phyloP scores from a whole-genome alignment of 2,329 filamentous ascomycete species.

The Blastomyces emzantsi region DNA sequence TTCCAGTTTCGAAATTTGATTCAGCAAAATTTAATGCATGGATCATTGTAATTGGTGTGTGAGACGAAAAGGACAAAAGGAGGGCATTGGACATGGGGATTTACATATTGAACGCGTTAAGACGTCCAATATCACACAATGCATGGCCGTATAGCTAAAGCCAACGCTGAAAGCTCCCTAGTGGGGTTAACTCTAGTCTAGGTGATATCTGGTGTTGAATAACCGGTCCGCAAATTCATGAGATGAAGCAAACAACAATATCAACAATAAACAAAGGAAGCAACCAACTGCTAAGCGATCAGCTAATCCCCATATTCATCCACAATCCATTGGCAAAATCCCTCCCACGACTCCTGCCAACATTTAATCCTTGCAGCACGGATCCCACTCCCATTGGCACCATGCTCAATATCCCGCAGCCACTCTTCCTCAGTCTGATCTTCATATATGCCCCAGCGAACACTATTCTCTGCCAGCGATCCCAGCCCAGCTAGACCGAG shows the following conservation, averaged over 20 bases:
- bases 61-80: not conserved
- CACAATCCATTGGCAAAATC: constrained; percentile 85
- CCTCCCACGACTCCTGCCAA: constrained; percentile 77
- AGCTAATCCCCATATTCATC: constrained; percentile 52
- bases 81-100: not conserved
- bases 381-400: constrained; percentile 59
- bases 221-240: not conserved
- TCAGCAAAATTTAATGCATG: not conserved
- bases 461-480: constrained; percentile 82
- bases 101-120: not conserved
- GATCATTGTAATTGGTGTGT: not conserved
- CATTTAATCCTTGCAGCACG: constrained; percentile 65
- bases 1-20: not conserved
- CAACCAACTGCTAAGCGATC: no score
- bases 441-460: constrained; percentile 82
- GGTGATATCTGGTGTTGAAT: not conserved
- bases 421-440: constrained; percentile 65
- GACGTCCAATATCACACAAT: not conserved
- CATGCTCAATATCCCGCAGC: constrained; percentile 62
- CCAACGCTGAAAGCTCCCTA: not conserved
- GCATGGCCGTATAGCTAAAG: not conserved
- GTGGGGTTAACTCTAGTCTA: not conserved
- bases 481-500: constrained; percentile 79
- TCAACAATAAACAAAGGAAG: not conserved
- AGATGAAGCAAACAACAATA: not conserved